Evolutionary conservation across 108 stramenopile species (phyloP), one percentile per base, ranked within the genome.

Genomic region (Nitzschia sp.): DNA sequence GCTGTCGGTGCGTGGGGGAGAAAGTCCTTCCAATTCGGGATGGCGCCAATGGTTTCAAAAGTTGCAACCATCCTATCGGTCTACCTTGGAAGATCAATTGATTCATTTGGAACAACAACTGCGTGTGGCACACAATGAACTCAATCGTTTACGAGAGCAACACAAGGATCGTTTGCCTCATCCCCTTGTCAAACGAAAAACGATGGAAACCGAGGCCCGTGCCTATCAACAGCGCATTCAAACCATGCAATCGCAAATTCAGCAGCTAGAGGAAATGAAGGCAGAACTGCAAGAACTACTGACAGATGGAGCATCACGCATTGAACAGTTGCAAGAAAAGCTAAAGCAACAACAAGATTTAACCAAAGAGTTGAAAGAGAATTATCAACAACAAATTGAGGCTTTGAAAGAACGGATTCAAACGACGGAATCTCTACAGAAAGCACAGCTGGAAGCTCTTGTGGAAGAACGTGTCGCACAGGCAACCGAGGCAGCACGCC

Each of bases 61-160:
- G 29, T 3, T 50, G 48, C 48, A n/a, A 17, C 48, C 48, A 17
- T 55, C 38, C 20, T 80, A 80, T 53, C 59, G 61, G 1, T 25
- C 69, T 53, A 52, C 75, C 21, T 57, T 80, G 41, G 75, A 80
- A 65, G 75, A 77, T 21, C 74, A 80, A 53, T 63, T 77, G 7
- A 9, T 53, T 15, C 6, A 64, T 12, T 50, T 80, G 67, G 75
- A 77, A 34, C 67, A 51, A 40, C 75, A 80, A 58, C 19, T 77
- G 17, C 71, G 80, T 12, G 54, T 65, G 10, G 71, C 80, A 14
- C 60, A 72, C 46, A 71, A 76, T 8, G 80, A 80, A 73, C 25
- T 75, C 19, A 29, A 42, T 10, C 55, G 29, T 8, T 43, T 80
- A 39, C 57, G 75, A 38, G 69, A 69, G 34, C 60, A 55, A 25